phyloP scores from a whole-genome alignment of 495 filamentous ascomycete genomes.

The Xylaria cubensis region DNA sequence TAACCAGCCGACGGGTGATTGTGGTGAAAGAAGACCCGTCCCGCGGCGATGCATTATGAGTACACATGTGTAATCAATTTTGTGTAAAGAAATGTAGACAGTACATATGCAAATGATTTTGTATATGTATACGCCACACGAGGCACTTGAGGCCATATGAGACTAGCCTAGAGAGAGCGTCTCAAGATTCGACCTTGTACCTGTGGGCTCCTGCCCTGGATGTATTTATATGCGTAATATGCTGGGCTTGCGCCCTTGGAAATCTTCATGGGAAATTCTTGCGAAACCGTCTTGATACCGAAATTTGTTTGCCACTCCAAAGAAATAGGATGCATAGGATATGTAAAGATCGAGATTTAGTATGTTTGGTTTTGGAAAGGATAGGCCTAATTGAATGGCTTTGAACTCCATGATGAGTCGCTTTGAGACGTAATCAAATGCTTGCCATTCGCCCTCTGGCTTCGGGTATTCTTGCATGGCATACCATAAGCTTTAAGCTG shows the following conservation, averaged over 20 bases:
- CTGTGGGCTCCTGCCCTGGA: slow-evolving; percentile 31
- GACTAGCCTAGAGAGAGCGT: not conserved
- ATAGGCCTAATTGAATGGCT: not conserved
- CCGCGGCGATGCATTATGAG: slow-evolving; percentile 28
- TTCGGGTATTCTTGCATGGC: slow-evolving; percentile 71
- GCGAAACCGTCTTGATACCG: slow-evolving; percentile 28
- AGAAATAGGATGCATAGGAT: slow-evolving; percentile 12
- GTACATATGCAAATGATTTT: not conserved
- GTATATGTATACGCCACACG: not conserved
- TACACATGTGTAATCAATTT: not conserved
- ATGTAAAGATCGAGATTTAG: slow-evolving; percentile 11
- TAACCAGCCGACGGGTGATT: not conserved
- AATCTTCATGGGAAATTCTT: slow-evolving; percentile 37
- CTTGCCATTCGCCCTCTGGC: slow-evolving; percentile 49
- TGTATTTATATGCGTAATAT: slow-evolving; percentile 31
- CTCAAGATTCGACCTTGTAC: slow-evolving; percentile 28
- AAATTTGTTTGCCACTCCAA: slow-evolving; percentile 5
- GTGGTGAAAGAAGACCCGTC: slow-evolving; percentile 13
- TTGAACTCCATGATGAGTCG: not conserved
- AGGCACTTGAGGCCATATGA: not conserved
- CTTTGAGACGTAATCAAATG: slow-evolving; percentile 40
- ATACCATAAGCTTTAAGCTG: slow-evolving; percentile 88
- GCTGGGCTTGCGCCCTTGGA: slow-evolving; percentile 39
- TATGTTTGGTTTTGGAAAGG: not conserved
- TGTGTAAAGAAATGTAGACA: slow-evolving; percentile 1